Conservation (phyloP, 225 moss, liverwort and hornwort species). For the Bryum argenteum region DNA sequence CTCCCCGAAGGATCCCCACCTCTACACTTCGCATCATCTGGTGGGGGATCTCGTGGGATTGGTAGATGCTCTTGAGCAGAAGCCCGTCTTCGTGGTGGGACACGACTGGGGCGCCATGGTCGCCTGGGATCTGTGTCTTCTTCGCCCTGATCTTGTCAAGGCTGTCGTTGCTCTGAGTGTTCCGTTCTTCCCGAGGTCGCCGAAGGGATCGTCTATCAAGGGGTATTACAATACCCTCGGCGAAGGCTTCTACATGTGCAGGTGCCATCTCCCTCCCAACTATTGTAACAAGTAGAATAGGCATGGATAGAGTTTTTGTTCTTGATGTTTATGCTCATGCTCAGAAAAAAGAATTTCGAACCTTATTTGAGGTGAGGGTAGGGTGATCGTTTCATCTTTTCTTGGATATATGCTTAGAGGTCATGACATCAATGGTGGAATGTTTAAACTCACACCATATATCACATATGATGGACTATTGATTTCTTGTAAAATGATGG, state of each 20-base stretch:
- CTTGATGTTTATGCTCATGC: no score
- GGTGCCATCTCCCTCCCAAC: slow-evolving; percentile 22
- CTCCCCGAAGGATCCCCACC: slow-evolving; percentile 45
- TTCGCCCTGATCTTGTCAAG: slow-evolving; percentile 73
- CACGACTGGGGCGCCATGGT: slow-evolving; percentile 82
- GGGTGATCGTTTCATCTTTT: no score
- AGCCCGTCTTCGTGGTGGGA: slow-evolving; percentile 67
- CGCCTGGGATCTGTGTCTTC: slow-evolving; percentile 60
- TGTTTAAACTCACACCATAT: no score
- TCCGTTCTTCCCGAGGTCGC: slow-evolving; percentile 50
- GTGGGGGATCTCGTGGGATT: slow-evolving; percentile 68
- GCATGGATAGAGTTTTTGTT: no score
- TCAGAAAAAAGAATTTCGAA: no score
- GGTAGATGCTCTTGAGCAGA: slow-evolving; percentile 61
- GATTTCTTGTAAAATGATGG: no score
- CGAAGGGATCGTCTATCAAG: slow-evolving; percentile 38
- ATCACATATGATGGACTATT: no score
- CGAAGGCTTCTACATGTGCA: slow-evolving; percentile 72
- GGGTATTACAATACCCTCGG: slow-evolving; percentile 45
- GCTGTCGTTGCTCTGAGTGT: slow-evolving; percentile 60
- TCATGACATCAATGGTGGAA: no score
- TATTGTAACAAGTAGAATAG: no score
- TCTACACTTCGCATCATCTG: slow-evolving; percentile 57
- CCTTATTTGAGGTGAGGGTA: no score
- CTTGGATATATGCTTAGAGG: no score